These are phyloP conservation scores for Hortaea sp. DNA, from an alignment of 2,329 filamentous ascomycete genomes.

Conservation along the genomic window DNA sequence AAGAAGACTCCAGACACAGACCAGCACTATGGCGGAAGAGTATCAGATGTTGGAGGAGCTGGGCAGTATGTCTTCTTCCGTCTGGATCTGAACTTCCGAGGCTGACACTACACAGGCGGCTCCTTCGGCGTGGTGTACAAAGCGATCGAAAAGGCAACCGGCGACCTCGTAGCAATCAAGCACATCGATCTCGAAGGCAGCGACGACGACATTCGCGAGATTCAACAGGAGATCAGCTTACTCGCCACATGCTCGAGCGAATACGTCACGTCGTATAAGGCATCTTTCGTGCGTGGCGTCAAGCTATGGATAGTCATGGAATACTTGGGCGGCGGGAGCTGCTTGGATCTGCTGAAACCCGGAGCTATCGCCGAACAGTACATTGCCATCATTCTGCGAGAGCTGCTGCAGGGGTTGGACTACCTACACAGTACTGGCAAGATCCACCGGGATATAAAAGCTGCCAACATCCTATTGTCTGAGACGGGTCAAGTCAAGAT, in stretches of 20 bases:
- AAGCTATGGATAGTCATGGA: conserved; percentile 99
- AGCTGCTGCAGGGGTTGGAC: conserved; percentile 79
- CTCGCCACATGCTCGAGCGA: conserved; percentile 90
- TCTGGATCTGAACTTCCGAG: background rate
- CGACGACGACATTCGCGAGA: conserved; percentile 96
- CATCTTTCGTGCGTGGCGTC: conserved; percentile 87
- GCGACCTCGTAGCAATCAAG: conserved; percentile 92
- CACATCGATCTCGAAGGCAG: conserved; percentile 98
- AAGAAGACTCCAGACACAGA: background rate
- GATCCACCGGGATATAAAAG: conserved; percentile 94
- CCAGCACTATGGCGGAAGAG: conserved; percentile 56
- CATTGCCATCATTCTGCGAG: conserved; percentile 87
- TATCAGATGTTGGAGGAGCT: conserved; percentile 96
- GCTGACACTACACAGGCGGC: conserved; percentile 50
- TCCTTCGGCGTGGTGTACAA: conserved; percentile 98
- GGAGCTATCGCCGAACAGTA: conserved; percentile 75
- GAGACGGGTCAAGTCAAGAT: conserved; percentile 86
- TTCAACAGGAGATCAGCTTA: conserved; percentile 93
- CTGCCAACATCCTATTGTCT: conserved; percentile 89
- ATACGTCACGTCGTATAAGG: conserved; percentile 92
- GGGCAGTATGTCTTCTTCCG: conserved; percentile 59
- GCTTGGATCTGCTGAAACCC: conserved; percentile 85
- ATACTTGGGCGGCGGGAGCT: conserved; percentile 88
- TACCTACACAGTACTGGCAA: conserved; percentile 92
- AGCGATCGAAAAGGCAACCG: conserved; percentile 80